Conservation (phyloP, 1,284 basidiomycete genomes). For the Trichosporon sp. region DNA sequence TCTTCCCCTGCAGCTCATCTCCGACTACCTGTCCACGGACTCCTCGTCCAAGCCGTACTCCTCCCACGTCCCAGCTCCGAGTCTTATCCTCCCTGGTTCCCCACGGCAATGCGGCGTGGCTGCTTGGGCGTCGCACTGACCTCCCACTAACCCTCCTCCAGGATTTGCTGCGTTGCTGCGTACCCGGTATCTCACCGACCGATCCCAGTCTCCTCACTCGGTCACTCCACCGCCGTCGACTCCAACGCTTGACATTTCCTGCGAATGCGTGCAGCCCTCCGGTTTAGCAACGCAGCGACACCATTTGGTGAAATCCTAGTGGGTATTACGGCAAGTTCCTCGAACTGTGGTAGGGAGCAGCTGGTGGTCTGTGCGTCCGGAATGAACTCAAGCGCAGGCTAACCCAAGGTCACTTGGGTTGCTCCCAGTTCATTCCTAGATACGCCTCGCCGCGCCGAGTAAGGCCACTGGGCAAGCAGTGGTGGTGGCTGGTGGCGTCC, state of each 20-base stretch:
- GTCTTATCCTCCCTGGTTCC: not conserved
- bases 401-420: not conserved
- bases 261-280: not conserved
- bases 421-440: not conserved
- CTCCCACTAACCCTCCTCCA: not conserved
- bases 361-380: not conserved
- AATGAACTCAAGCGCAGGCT: not conserved
- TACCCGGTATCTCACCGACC: not conserved
- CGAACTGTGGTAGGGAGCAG: not conserved
- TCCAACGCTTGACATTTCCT: not conserved
- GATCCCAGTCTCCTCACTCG: not conserved
- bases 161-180: too few species aligned
- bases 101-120: not conserved
- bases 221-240: not conserved
- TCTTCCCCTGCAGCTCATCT: not conserved
- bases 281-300: not conserved
- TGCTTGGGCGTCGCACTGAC: not conserved
- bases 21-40: not conserved
- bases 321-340: not conserved
- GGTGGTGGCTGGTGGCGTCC: slow-evolving; percentile 4
- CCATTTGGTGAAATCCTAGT: not conserved
- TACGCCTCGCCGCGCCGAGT: not conserved
- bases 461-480: not conserved
- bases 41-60: not conserved
- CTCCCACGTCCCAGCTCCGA: not conserved